A percentile compares a stretch with the other conserved stretches of the same genome.
Conservation (phyloP, 2,329 filamentous ascomycete species). For the Lecanicillium sp. region DNA sequence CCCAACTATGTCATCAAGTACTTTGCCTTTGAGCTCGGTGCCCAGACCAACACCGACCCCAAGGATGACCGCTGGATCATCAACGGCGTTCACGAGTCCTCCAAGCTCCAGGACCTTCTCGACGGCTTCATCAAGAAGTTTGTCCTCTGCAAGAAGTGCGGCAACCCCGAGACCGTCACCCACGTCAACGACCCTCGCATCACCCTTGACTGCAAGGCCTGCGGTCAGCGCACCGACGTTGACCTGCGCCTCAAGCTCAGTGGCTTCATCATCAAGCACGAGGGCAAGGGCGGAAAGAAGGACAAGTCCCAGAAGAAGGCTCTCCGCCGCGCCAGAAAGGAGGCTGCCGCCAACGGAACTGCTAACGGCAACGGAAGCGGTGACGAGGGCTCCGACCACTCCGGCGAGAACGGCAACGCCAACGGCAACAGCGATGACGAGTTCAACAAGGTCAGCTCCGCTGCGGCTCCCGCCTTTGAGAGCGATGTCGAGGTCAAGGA, state of each 20-base stretch:
- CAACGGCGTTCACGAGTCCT: constrained; percentile 92
- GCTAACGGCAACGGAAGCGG: constrained; percentile 48
- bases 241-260: constrained; percentile 93
- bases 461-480: constrained; percentile 35
- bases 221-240: constrained; percentile 85
- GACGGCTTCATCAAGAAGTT: constrained; percentile 98
- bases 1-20: constrained; percentile 98
- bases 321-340: constrained; percentile 81
- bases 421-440: constrained; percentile 68
- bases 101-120: constrained; percentile 95
- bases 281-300: constrained; percentile 90
- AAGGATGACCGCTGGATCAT: constrained; percentile 99
- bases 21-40: constrained; percentile 97
- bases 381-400: constrained; percentile 43
- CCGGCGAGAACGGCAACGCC: constrained; percentile 39
- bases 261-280: constrained; percentile 95
- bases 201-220: constrained; percentile 95
- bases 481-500: constrained; percentile 62
- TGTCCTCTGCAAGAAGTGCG: constrained; percentile 99
- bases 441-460: constrained; percentile 60
- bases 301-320: constrained; percentile 92
- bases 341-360: constrained; percentile 48
- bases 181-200: constrained; percentile 91
- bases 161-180: constrained; percentile 97
- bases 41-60: constrained; percentile 96